These are phyloP conservation scores for Cicer cuneatum DNA, from an alignment of 306 rosid genomes.

Conservation along the genomic window DNA sequence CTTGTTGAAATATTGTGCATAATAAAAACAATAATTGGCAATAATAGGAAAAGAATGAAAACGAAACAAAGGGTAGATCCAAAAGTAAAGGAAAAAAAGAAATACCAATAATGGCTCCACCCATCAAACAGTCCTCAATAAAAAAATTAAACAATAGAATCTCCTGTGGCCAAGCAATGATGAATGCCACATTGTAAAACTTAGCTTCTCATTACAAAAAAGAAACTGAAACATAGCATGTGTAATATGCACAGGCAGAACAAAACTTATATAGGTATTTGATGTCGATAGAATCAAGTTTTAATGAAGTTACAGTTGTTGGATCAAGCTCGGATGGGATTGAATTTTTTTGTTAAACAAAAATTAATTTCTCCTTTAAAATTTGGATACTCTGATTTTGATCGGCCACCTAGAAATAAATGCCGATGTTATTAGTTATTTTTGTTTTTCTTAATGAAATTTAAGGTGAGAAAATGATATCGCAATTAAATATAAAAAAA, in stretches of 20 bases:
- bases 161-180: neutral
- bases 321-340: no score
- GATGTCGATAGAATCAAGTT: neutral
- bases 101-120: conserved; percentile 43
- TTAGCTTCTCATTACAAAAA: conserved; percentile 42
- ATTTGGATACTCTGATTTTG: no score
- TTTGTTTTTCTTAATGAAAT: no score
- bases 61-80: conserved; percentile 54
- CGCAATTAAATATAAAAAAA: no score
- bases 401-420: no score
- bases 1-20: conserved; percentile 44
- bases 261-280: conserved; percentile 31
- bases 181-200: conserved; percentile 40
- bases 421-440: no score
- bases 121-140: conserved; percentile 42
- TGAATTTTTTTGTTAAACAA: no score
- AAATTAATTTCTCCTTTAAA: no score
- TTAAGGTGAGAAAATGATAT: no score
- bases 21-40: conserved; percentile 61
- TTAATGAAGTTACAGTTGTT: no score
- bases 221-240: conserved; percentile 47
- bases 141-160: neutral
- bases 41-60: conserved; percentile 53
- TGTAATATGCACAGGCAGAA: conserved; percentile 43
- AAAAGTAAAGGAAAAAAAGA: conserved; percentile 40